Evolutionary conservation across 2,329 filamentous ascomycete genomes (phyloP).

Genomic region (Alternaria burnsii): DNA sequence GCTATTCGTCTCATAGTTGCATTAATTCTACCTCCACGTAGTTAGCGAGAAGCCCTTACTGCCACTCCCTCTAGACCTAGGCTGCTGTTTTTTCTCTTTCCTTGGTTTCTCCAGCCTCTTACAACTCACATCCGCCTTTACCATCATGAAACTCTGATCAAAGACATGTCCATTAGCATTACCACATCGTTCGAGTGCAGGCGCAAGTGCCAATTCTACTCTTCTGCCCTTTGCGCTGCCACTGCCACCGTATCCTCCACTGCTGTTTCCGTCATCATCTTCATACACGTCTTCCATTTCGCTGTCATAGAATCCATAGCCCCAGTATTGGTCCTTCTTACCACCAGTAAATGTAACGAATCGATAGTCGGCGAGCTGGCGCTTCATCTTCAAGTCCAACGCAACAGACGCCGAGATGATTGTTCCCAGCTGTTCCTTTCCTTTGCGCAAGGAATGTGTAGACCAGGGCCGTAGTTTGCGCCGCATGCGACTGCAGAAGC

Average conservation of each 20-base stretch:
- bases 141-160: slow-evolving; percentile 48
- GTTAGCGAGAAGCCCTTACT: slow-evolving; percentile 15
- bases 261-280: slow-evolving; percentile 30
- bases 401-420: slow-evolving; percentile 49
- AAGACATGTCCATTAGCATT: slow-evolving; percentile 51
- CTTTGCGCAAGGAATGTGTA: slow-evolving; percentile 37
- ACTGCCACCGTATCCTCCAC: slow-evolving; percentile 20
- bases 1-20: not conserved
- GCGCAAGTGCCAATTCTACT: slow-evolving; percentile 48
- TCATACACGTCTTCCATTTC: slow-evolving; percentile 51
- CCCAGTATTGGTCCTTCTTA: slow-evolving; percentile 43
- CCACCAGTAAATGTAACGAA: slow-evolving; percentile 50
- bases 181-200: slow-evolving; percentile 49
- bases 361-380: slow-evolving; percentile 48
- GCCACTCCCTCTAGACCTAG: slow-evolving; percentile 21
- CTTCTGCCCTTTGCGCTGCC: slow-evolving; percentile 28
- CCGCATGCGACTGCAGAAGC: slow-evolving; percentile 42
- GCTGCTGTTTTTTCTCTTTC: slow-evolving; percentile 27
- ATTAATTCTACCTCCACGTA: slow-evolving; percentile 19
- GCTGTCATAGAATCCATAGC: slow-evolving; percentile 48
- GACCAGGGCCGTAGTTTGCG: slow-evolving; percentile 45
- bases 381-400: slow-evolving; percentile 50
- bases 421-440: slow-evolving; percentile 45
- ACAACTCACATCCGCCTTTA: slow-evolving; percentile 51
- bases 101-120: slow-evolving; percentile 34